Base-by-base conservation (phyloP, 1,284 basidiomycete genomes). In the Austroboletus novae-zelandiae region DNA sequence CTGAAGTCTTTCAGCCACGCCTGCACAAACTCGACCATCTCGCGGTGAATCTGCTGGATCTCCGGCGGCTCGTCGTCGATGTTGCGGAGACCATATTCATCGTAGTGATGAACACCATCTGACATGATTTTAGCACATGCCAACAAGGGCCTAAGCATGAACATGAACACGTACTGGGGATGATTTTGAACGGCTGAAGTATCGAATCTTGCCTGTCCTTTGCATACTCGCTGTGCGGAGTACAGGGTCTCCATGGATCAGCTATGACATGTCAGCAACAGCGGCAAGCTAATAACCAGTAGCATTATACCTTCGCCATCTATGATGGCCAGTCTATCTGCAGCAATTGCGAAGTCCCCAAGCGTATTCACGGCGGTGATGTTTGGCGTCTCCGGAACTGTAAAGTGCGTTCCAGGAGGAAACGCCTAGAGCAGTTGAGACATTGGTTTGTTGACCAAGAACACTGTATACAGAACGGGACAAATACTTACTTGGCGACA, bases 81-180 rank as follows among this genome's bases (percentile, higher is more conserved):
- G 55, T 91, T 73, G 10, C 61, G 62, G n/a, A 91, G 74, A 1
- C 94, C 93, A 62, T 89, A 88, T 71, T 94, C 91, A 60, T 96
- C 94, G 61, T 86, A 96, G 62, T 96, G 94, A 65, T 97, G 94
- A 3, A 95, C 90, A 17, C 79, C 92, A 52, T 82, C 88, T 91
- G 55, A 43, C 42, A 44, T 7, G 43, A 41, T 30, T 13, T 54
- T 10, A 46, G 55, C 32, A 43, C 27, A 52, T 43, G 13, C 40
- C 27, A 30, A 42, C 10, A 27, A 23, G 18, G 4, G 15, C 30
- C 2, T 7, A 36, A 44, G 39, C 9, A 23, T 3, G 18, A 13
- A 40, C 9, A 23, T 3, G 18, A 13, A 47, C 25, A 73, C 83
- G 37, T 58, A 91, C 90, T 77, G n/a, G 84, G 84, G 53, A 98